phyloP scores from a whole-genome alignment of 2,329 filamentous ascomycete genomes.

The Aspergillus fijiensis region DNA sequence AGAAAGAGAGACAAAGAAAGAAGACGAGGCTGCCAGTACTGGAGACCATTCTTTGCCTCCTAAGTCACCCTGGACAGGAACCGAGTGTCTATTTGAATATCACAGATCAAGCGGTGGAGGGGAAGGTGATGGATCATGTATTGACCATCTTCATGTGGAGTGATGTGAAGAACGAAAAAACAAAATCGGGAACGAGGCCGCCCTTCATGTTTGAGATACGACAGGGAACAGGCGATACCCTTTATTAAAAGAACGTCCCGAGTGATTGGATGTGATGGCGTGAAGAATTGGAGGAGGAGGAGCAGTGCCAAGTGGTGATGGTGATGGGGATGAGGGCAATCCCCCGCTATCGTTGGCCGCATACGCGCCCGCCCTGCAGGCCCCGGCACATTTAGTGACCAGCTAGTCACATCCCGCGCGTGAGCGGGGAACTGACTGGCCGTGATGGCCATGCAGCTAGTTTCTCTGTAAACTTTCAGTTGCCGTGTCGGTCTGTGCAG shows the following conservation, averaged over 20 bases:
- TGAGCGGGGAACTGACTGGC: background rate
- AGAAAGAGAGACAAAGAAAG: background rate
- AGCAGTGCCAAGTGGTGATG: background rate
- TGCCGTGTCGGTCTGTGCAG: too few relatives aligned
- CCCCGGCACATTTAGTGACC: constrained; percentile 8
- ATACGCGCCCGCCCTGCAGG: constrained; percentile 15
- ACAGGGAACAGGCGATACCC: background rate
- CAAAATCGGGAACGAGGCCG: too few relatives aligned
- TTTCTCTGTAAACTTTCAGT: too few relatives aligned
- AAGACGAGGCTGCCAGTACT: background rate
- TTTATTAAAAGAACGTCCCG: background rate
- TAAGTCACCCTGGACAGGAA: background rate
- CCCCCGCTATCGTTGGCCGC: constrained; percentile 10
- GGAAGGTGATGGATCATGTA: background rate
- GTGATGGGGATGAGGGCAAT: background rate
- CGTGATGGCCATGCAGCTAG: background rate
- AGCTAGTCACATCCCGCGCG: constrained; percentile 10
- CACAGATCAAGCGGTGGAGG: background rate
- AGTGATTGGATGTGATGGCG: constrained; percentile 14
- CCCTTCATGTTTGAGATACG: background rate
- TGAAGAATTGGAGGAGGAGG: constrained; percentile 2
- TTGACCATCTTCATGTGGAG: background rate
- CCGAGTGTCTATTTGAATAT: too few relatives aligned
- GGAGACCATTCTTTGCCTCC: background rate
- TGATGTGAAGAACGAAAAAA: too few relatives aligned